Evolutionary conservation across 2,329 filamentous ascomycete species (phyloP), one percentile per base, ranked within the genome.

Genomic region (Xylariales sp.): DNA sequence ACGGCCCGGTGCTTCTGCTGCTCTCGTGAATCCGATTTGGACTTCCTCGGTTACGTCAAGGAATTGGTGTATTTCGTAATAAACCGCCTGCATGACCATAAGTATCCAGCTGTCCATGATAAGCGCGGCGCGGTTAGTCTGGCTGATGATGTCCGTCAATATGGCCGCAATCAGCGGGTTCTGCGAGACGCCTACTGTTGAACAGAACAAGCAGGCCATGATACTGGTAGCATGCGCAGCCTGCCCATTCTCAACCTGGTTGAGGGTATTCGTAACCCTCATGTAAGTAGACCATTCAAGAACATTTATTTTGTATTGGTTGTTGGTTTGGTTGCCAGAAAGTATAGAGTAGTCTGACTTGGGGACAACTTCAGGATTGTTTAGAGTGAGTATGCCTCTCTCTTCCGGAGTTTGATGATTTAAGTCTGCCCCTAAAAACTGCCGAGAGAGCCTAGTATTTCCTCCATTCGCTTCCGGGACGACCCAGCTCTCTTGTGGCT

Each of bases 381-480:
- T 48, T 7, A 58, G 41, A 34, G 55, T 48, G 43, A 58, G 55
- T 34, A 58, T 58, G 8, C 55, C 55, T 14, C 55, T 58, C 28
- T 58, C 41, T 6, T 23, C 30, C 41, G 34, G 28, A 43, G 41
- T 58, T 48, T 34, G 43, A 16, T 58, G 43, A n/a, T 48, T 43
- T 28, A 58, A 34, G 14, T 58, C 55, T 18, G 55, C 36, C 10
- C 55, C 55, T 8, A 58, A n/a, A 23, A 48, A n/a, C 9, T 41
- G 41, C 23, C 55, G 28, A 28, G 34, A 58, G 14, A 36, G 28
- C 30, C 3, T 7, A 3, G 55, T 58, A 32, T 43, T 36, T 7
- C 41, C 41, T 5, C 43, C 43, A 8, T 5, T 3, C 12, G 7
- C 1, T 36, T 58, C 55, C 6, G 28, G 41, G 18, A 18, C 2